A percentile compares a stretch with the other conserved stretches of the same genome.
Evolutionary conservation across 78 protist genomes (phyloP).

Genomic region (Anaeramoeba flamelloides): DNA sequence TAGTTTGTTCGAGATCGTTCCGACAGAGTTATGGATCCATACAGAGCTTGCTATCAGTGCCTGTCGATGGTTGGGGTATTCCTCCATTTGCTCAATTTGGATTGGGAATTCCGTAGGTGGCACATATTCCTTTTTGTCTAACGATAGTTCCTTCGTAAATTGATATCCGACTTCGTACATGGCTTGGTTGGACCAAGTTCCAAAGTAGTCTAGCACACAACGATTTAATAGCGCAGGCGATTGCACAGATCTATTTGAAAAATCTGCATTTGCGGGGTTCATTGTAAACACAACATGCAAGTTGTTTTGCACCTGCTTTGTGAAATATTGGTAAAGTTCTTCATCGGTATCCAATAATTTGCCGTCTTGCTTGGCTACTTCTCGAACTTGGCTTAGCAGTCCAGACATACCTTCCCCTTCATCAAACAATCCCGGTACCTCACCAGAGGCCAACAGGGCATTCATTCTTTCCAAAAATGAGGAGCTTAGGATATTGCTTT

Average conservation of each 20-base stretch:
- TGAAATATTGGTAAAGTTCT: conserved; percentile 61
- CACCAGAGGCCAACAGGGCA: conserved; percentile 81
- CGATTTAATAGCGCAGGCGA: conserved; percentile 88
- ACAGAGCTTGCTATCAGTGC: conserved; percentile 50
- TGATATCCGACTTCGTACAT: conserved; percentile 57
- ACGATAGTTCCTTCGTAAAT: conserved; percentile 51
- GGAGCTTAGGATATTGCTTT: conserved; percentile 71
- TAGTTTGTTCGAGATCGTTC: conserved; percentile 30
- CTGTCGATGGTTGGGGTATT: conserved; percentile 30
- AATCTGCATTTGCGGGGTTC: conserved; percentile 76
- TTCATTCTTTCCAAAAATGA: conserved; percentile 90
- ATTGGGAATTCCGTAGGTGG: too few relatives aligned
- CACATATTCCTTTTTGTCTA: conserved; percentile 40
- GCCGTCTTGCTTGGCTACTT: conserved; percentile 11
- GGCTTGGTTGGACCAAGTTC: conserved; percentile 77
- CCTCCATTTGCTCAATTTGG: conserved; percentile 1
- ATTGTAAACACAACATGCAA: conserved; percentile 90
- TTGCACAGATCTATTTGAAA: conserved; percentile 57
- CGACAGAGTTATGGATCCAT: conserved; percentile 47
- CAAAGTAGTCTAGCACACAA: conserved; percentile 89
- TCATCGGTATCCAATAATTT: conserved; percentile 33
- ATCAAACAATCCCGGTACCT: conserved; percentile 91
- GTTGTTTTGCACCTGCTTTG: conserved; percentile 50
- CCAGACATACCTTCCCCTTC: conserved; percentile 71
- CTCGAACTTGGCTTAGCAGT: conserved; percentile 37